These are phyloP conservation scores for Neurospora sp. DNA, from an alignment of 495 filamentous ascomycete species.

Conservation along the genomic window DNA sequence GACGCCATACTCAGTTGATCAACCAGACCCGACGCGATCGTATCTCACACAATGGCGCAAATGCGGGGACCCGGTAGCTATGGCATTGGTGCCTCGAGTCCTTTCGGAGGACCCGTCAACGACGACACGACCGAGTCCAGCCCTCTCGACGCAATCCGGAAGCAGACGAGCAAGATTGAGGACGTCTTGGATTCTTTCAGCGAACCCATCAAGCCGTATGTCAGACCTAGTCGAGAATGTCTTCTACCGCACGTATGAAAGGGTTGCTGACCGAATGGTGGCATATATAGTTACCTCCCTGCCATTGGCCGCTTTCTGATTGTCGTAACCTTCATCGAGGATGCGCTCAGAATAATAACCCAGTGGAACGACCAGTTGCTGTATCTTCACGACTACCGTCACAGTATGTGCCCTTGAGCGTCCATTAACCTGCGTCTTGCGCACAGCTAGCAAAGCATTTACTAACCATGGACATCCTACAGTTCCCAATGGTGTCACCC, in stretches of 20 bases:
- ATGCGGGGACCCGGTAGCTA: slow-evolving; percentile 95
- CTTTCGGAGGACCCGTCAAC: slow-evolving; percentile 49
- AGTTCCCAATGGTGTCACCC: slow-evolving; percentile 88
- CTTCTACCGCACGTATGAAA: not conserved
- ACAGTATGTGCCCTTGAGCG: slow-evolving; percentile 54
- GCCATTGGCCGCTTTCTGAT: slow-evolving; percentile 95
- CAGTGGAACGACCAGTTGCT: slow-evolving; percentile 95
- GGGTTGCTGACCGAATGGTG: not conserved
- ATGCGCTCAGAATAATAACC: slow-evolving; percentile 89
- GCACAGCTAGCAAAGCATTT: not conserved
- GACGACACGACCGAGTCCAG: slow-evolving; percentile 63
- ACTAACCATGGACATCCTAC: slow-evolving; percentile 11
- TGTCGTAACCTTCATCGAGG: slow-evolving; percentile 96
- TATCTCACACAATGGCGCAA: slow-evolving; percentile 61
- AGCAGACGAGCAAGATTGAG: slow-evolving; percentile 97
- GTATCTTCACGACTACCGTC: slow-evolving; percentile 86
- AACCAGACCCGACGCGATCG: not conserved
- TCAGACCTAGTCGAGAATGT: slow-evolving; percentile 19
- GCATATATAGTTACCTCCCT: slow-evolving; percentile 63
- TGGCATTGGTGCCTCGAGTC: slow-evolving; percentile 70
- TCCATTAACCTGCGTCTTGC: not conserved
- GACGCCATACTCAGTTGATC: not conserved
- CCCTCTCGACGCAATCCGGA: slow-evolving; percentile 81
- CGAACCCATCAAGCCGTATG: slow-evolving; percentile 94
- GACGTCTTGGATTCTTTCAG: slow-evolving; percentile 82